These are phyloP conservation scores for Blastobotrys raffinosifermentans DNA, from an alignment of 1,139 yeast genomes.

Conservation along the genomic window DNA sequence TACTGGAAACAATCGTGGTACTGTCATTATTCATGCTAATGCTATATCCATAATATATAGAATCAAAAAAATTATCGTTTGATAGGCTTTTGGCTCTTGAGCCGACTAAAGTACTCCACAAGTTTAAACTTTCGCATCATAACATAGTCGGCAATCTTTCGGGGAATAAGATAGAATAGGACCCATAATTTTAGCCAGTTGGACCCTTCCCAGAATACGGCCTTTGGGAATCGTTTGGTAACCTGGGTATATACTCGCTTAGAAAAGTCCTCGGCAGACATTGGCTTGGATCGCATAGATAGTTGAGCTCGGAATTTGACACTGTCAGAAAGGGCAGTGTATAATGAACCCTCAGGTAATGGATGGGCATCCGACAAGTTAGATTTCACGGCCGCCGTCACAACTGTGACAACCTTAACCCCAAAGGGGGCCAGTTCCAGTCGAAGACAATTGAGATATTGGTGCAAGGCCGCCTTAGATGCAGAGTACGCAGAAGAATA, in stretches of 20 bases:
- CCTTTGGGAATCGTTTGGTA: constrained; percentile 39
- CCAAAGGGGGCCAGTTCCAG: constrained; percentile 68
- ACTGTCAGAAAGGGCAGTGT: constrained; percentile 43
- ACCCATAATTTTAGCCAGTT: constrained; percentile 40
- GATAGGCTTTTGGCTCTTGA: background rate
- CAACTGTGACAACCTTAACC: constrained; percentile 63
- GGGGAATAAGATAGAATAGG: constrained; percentile 40
- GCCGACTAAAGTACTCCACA: constrained; percentile 13
- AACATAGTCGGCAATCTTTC: constrained; percentile 42
- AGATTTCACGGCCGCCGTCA: constrained; percentile 66
- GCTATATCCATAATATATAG: background rate
- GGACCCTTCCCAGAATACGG: constrained; percentile 51
- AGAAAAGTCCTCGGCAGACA: constrained; percentile 54
- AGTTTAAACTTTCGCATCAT: constrained; percentile 48
- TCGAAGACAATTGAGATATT: constrained; percentile 56
- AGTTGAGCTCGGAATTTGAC: constrained; percentile 50
- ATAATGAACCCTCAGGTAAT: constrained; percentile 52
- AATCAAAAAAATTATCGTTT: background rate
- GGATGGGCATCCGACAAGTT: constrained; percentile 53
- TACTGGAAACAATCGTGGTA: background rate
- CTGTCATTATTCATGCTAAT: background rate
- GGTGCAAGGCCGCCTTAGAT: constrained; percentile 71
- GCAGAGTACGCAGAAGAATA: constrained; percentile 65
- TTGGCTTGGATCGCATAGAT: constrained; percentile 57
- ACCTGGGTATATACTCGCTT: constrained; percentile 47